These are phyloP conservation scores for Chloranthus sessilifolius DNA, from an alignment of 164 flowering plant genomes.

Conservation along the genomic window DNA sequence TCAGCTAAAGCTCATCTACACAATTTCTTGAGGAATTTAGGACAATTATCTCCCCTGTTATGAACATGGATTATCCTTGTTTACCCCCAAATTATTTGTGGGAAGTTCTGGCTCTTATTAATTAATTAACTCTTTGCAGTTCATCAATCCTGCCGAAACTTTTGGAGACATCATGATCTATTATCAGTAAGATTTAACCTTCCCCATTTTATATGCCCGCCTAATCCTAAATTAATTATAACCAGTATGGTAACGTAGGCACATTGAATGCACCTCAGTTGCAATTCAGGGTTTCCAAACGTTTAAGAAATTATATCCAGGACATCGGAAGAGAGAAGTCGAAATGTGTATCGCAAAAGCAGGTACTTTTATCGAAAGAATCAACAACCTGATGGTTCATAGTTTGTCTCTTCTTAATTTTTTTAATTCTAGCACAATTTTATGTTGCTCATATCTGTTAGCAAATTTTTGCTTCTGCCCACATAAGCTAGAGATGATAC, in stretches of 20 bases:
- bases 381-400: slow-evolving; percentile 28
- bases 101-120: too few relatives aligned
- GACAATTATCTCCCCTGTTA: neutral
- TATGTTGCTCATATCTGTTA: too few relatives aligned
- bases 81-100: neutral
- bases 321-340: slow-evolving; percentile 16
- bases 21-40: neutral
- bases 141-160: slow-evolving; percentile 27
- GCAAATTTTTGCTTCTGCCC: too few relatives aligned
- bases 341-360: slow-evolving; percentile 17
- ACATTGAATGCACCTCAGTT: slow-evolving; percentile 27
- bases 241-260: slow-evolving; percentile 6
- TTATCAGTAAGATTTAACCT: slow-evolving; percentile 28
- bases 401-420: slow-evolving; percentile 9
- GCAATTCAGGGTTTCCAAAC: slow-evolving; percentile 20
- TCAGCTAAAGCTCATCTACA: neutral
- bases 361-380: slow-evolving; percentile 13
- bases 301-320: slow-evolving; percentile 21
- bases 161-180: slow-evolving; percentile 27
- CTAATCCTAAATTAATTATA: too few relatives aligned
- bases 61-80: neutral
- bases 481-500: too few relatives aligned
- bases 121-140: too few relatives aligned
- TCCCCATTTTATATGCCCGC: too few relatives aligned
- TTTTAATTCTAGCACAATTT: too few relatives aligned